Percentiles rank a stretch among this genome's conserved stretches.
phyloP scores from a whole-genome alignment of 805 yeast species.

The Kodamaea lidongshanica region DNA sequence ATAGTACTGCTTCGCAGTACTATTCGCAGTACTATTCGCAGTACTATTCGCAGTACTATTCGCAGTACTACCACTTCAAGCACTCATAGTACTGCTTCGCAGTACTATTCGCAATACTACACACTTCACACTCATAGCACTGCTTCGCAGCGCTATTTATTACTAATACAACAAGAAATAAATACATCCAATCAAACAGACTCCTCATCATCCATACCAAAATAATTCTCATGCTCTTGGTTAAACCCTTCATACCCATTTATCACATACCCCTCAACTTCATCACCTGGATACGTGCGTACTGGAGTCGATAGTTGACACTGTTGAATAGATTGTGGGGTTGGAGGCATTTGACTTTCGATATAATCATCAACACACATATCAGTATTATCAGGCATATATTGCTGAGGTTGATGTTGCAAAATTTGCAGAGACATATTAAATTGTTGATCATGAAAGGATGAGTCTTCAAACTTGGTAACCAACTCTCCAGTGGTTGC shows the following conservation, averaged over 20 bases:
- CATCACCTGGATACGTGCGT: constrained; percentile 23
- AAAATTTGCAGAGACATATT: constrained; percentile 1
- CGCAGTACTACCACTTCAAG: too few species aligned
- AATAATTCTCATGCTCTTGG: constrained; percentile 25
- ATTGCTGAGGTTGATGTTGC: constrained; percentile 3
- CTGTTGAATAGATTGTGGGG: constrained; percentile 12
- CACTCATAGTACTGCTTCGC: too few species aligned
- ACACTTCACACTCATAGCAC: too few species aligned
- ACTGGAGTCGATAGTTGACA: constrained; percentile 8
- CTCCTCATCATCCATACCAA: constrained; percentile 17
- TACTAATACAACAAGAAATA: constrained; percentile 1
- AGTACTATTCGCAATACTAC: too few species aligned
- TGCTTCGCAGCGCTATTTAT: too few species aligned
- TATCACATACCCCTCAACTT: constrained; percentile 34
- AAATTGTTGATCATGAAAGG: constrained; percentile 19
- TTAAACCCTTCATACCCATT: constrained; percentile 24
- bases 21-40: too few species aligned
- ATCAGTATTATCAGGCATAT: constrained; percentile 2
- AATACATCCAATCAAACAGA: not conserved
- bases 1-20: too few species aligned
- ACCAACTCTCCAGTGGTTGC: constrained; percentile 39
- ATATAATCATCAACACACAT: constrained; percentile 4
- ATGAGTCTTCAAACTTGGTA: constrained; percentile 43
- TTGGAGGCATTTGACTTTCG: constrained; percentile 12
- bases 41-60: too few species aligned